These are phyloP conservation scores for Globisporangium spinosum DNA, from an alignment of 352 stramenopile species.

Conservation along the genomic window DNA sequence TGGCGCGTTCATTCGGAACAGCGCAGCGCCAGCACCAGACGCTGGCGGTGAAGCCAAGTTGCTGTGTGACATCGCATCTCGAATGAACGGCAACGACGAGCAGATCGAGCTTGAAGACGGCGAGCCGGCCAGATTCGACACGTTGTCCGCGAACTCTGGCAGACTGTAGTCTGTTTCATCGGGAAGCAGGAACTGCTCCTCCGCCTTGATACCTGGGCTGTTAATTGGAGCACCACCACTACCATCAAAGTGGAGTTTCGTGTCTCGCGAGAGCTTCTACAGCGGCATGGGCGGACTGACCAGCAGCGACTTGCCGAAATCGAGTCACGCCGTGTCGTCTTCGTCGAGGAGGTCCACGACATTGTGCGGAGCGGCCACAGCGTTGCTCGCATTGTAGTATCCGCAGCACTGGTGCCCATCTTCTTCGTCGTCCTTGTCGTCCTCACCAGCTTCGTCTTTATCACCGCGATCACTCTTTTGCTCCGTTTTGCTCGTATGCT, in stretches of 20 bases:
- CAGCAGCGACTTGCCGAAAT: slow-evolving; percentile 24
- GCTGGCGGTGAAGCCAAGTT: neutral
- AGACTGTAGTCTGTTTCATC: slow-evolving; percentile 31
- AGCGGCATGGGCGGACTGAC: slow-evolving; percentile 21
- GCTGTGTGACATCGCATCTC: slow-evolving; percentile 16
- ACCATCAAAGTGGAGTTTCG: neutral
- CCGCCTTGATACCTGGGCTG: slow-evolving; percentile 7
- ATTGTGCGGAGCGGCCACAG: slow-evolving; percentile 2
- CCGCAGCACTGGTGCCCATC: slow-evolving; percentile 18
- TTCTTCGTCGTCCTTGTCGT: slow-evolving; percentile 15
- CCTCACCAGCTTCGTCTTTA: slow-evolving; percentile 14
- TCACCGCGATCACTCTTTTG: neutral
- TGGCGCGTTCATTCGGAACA: neutral
- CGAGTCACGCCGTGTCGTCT: slow-evolving; percentile 30
- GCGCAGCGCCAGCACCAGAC: neutral
- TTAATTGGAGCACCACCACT: no score
- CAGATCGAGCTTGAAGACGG: slow-evolving; percentile 31
- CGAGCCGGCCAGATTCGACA: slow-evolving; percentile 35
- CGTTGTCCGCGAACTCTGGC: slow-evolving; percentile 39
- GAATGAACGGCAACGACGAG: slow-evolving; percentile 15
- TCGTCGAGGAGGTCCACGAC: slow-evolving; percentile 13
- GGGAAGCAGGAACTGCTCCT: slow-evolving; percentile 30
- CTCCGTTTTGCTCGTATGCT: neutral
- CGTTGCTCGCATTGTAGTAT: neutral
- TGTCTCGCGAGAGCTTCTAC: slow-evolving; percentile 9